Evolutionary conservation across 2,329 filamentous ascomycete genomes (phyloP), one percentile per base, ranked within the genome.

Genomic region (Curvularia spicifera): DNA sequence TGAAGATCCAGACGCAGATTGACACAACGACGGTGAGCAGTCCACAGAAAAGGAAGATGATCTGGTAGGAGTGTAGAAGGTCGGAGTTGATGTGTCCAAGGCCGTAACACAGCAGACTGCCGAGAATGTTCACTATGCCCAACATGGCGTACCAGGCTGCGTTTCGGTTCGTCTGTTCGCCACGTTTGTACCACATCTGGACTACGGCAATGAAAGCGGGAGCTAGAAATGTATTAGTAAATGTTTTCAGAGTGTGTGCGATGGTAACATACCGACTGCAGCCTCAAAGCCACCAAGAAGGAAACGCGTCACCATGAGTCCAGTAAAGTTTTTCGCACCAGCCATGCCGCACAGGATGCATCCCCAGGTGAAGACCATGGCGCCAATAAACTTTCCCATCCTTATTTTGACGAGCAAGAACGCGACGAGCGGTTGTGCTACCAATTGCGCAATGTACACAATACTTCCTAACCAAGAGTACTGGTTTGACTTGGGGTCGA

Each of bases 211-310:
- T 57, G 50, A 78, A 76, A 8, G 71, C 71, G 8, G 72, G 72
- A 20, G 72, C 71, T 74, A 9, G 12, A 24, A 5, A 8, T 20
- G 10, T 5, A 24, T 65, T 29, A 64, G 58, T 42, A 35, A 8
- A 22, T 4, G 3, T n/a, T 7, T 18, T 4, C 26, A 22, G 7
- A 20, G 26, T 29, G 10, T 24, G 12, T 7, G 5, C 22, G 6
- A n/a, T 46, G 20, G 29, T 31, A 10, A 61, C 71, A 61, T 59
- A 70, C 70, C 71, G 33, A 81, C 77, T 46, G 84, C 84, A 0
- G 88, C 84, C 73, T 91, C 89, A 66, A 90, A 90, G 50, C 89
- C 83, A 50, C 89, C 89, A 4, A 91, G 81, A 8, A 91, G 75
- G 0, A 85, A 89, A 5, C 89, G 83, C 2, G 89, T 84, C 0